These are phyloP conservation scores for Mrakia frigida DNA, from an alignment of 768 basidiomycete genomes.

Conservation along the genomic window DNA sequence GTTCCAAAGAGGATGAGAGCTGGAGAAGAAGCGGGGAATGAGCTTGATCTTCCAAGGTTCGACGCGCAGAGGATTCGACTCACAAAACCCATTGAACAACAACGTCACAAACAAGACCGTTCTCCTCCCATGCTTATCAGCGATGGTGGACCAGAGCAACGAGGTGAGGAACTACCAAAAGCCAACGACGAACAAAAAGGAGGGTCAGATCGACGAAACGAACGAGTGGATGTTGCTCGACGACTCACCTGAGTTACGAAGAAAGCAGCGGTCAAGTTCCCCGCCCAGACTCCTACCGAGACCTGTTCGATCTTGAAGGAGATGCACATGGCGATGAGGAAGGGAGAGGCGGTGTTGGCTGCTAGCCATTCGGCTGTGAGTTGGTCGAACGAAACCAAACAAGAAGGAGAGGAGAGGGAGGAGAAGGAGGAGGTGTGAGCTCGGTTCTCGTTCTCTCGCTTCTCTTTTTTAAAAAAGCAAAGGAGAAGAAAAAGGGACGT, in stretches of 20 bases:
- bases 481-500: conserved; percentile 48
- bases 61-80: conserved; percentile 25
- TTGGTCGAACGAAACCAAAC: not conserved
- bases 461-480: not conserved
- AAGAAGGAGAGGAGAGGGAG: not conserved
- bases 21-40: not conserved
- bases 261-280: conserved; percentile 54
- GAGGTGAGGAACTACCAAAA: conserved; percentile 88
- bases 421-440: not conserved
- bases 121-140: conserved; percentile 82
- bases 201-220: conserved; percentile 11
- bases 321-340: conserved; percentile 88
- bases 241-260: conserved; percentile 30
- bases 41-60: not conserved
- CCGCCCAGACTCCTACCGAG: conserved; percentile 82
- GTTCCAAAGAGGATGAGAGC: conserved; percentile 44
- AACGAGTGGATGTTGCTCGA: not conserved
- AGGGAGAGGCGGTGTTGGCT: conserved; percentile 87
- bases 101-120: conserved; percentile 78
- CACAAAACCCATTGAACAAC: conserved; percentile 65
- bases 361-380: conserved; percentile 10
- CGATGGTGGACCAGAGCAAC: conserved; percentile 92
- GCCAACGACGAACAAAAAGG: conserved; percentile 47
- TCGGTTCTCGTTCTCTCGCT: not conserved
- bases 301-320: conserved; percentile 52